Percentiles rank a stretch among this genome's conserved stretches.
phyloP scores from a whole-genome alignment of 2,329 filamentous ascomycete genomes.

The Apiospora hydei region DNA sequence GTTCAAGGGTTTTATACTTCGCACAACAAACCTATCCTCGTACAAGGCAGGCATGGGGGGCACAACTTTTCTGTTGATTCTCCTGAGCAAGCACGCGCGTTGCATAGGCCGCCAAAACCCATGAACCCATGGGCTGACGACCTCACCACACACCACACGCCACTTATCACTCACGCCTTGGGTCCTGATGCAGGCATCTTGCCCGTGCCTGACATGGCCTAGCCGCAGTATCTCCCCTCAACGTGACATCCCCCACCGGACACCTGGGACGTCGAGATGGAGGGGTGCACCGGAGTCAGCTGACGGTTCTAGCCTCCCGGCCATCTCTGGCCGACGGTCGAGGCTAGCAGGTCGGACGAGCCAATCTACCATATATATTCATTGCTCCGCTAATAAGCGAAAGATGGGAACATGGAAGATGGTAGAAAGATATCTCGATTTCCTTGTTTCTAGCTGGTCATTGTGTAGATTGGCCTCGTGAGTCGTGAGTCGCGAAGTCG shows the following conservation, averaged over 20 bases:
- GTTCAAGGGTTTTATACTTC: not conserved
- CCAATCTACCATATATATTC: constrained; percentile 15
- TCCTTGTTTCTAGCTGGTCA: not conserved
- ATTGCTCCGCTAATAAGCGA: constrained; percentile 18
- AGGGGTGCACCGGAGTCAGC: constrained; percentile 12
- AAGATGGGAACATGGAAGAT: constrained; percentile 12
- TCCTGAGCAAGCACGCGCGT: not conserved
- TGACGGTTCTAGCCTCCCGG: constrained; percentile 11
- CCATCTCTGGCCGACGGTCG: not conserved
- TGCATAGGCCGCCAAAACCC: not conserved
- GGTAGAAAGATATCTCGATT: constrained; percentile 6
- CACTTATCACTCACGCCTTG: too few relatives aligned
- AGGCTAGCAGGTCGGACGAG: not conserved
- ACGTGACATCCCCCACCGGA: constrained; percentile 18
- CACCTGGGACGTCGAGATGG: constrained; percentile 20
- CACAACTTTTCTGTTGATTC: not conserved
- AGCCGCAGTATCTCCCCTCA: constrained; percentile 12
- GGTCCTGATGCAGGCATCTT: constrained; percentile 6
- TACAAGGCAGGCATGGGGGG: not conserved
- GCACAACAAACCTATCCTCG: not conserved
- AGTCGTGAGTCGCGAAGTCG: not conserved
- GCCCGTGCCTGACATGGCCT: constrained; percentile 21
- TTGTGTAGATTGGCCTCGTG: constrained; percentile 7
- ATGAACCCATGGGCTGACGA: not conserved
- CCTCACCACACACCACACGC: not conserved